Percentiles rank a stretch among this genome's conserved stretches.
Evolutionary conservation across 345 rosid genomes (phyloP).

Genomic region (Linum usitatissimum): DNA sequence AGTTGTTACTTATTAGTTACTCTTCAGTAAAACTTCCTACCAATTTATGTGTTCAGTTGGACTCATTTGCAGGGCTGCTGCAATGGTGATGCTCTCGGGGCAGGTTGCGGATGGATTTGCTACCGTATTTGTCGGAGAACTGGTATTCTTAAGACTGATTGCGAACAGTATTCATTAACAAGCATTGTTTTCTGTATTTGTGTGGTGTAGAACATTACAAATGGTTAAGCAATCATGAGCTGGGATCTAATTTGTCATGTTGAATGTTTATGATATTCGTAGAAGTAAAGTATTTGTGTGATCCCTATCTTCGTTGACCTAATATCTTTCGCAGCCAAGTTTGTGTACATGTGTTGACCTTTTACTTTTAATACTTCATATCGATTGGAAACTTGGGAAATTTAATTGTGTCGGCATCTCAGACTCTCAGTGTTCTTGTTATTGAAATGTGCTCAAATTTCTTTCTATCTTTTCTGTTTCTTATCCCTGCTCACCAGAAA

Average conservation of each 20-base stretch:
- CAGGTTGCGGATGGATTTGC: constrained; percentile 91
- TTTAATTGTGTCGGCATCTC: background rate
- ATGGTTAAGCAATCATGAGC: too few species aligned
- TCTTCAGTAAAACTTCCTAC: background rate
- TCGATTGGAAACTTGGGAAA: background rate
- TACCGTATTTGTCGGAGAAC: constrained; percentile 70
- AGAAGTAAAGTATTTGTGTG: background rate
- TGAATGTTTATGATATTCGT: too few species aligned
- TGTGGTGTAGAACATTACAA: too few species aligned
- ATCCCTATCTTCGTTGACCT: background rate
- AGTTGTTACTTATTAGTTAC: background rate
- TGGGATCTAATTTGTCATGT: too few species aligned
- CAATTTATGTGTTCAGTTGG: background rate
- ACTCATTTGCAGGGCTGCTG: constrained; percentile 55
- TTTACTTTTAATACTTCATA: too few species aligned
- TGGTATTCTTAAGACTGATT: constrained; percentile 33
- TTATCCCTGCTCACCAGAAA: background rate
- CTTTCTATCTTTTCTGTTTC: background rate
- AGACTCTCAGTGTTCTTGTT: background rate
- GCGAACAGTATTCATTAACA: background rate
- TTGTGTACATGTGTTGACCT: background rate
- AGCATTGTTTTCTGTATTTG: background rate
- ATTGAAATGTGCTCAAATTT: too few species aligned
- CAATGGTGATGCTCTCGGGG: constrained; percentile 83
- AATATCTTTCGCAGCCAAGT: background rate